Evolutionary conservation across 768 basidiomycete species (phyloP).

Genomic region (Coprinopsis sp.): DNA sequence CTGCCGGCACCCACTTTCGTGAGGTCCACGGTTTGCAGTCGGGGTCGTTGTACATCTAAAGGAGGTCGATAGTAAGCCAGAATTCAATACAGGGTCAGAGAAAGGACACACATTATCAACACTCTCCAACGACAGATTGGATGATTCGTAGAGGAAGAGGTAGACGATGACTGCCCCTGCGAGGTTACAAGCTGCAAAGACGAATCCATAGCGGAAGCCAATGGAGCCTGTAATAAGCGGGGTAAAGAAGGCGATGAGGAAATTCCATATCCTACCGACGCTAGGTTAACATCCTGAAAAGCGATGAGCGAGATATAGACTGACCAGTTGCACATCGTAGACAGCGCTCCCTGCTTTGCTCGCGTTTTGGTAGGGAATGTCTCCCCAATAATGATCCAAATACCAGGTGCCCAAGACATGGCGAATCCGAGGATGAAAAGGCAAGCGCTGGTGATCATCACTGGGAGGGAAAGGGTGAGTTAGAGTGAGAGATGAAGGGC

Average conservation of each 20-base stretch:
- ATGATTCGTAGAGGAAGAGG: slow-evolving; percentile 74
- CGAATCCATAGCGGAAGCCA: slow-evolving; percentile 59
- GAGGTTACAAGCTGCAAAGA: slow-evolving; percentile 70
- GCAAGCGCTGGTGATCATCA: slow-evolving; percentile 65
- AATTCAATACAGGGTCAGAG: background rate
- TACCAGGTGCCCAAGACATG: slow-evolving; percentile 68
- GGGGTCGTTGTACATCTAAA: slow-evolving; percentile 61
- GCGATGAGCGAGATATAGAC: slow-evolving; percentile 5
- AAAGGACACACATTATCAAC: slow-evolving; percentile 47
- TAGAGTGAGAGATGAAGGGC: background rate
- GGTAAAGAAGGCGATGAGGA: slow-evolving; percentile 75
- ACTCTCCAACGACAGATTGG: slow-evolving; percentile 60
- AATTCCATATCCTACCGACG: slow-evolving; percentile 50
- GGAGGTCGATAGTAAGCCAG: slow-evolving; percentile 2
- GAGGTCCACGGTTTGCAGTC: slow-evolving; percentile 65
- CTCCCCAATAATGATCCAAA: slow-evolving; percentile 78
- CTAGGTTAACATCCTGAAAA: background rate
- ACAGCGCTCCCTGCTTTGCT: slow-evolving; percentile 64
- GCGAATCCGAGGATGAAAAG: slow-evolving; percentile 71
- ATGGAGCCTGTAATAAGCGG: slow-evolving; percentile 62
- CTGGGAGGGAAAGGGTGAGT: slow-evolving; percentile 19
- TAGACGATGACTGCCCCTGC: slow-evolving; percentile 55
- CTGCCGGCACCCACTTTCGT: slow-evolving; percentile 52
- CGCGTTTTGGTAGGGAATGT: slow-evolving; percentile 71
- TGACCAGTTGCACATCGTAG: slow-evolving; percentile 58